Conservation (phyloP, 2,329 filamentous ascomycete species). For the Thelonectria olida region DNA sequence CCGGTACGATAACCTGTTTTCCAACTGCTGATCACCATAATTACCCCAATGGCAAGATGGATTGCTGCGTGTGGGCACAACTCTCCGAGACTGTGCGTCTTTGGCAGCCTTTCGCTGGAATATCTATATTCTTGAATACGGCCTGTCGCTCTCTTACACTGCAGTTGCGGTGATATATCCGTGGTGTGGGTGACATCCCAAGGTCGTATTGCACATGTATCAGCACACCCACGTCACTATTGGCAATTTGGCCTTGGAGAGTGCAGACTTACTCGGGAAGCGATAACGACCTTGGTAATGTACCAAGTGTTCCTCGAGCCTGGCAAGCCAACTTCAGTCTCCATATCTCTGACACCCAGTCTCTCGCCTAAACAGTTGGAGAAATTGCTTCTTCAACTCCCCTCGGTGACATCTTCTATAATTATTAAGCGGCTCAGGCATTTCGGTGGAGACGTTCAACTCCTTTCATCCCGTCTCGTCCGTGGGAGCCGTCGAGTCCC, state of each 20-base stretch:
- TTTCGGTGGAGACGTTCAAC: constrained; percentile 2
- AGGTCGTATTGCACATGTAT: not conserved
- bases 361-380: not conserved
- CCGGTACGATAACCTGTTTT: too few species aligned
- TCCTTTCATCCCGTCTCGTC: constrained; percentile 16
- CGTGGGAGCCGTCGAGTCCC: constrained; percentile 2
- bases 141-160: not conserved
- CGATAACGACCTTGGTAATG: too few species aligned
- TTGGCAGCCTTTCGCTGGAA: too few species aligned
- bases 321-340: not conserved
- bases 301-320: too few species aligned
- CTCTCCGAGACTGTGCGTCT: too few species aligned
- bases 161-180: not conserved
- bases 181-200: not conserved
- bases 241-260: not conserved
- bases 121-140: not conserved
- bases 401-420: not conserved
- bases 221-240: not conserved
- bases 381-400: not conserved
- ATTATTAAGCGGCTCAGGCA: not conserved
- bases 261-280: not conserved
- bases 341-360: not conserved
- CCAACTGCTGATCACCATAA: too few species aligned
- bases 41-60: too few species aligned
- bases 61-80: too few species aligned